Conservation (phyloP, 129 eudicot species). For the Oenanthe sinensis region DNA sequence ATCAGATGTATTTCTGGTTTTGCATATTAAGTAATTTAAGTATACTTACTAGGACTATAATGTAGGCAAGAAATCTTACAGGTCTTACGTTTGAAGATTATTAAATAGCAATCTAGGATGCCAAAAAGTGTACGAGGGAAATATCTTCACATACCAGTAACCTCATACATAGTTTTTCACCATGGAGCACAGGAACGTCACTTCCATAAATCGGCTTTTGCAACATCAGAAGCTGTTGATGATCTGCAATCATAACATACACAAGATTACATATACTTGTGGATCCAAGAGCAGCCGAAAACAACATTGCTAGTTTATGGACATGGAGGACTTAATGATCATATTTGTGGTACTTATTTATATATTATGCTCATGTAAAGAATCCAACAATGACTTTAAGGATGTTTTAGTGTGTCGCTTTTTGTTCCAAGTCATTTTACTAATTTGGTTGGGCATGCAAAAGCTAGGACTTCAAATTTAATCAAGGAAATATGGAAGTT, state of each 20-base stretch:
- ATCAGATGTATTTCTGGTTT: neutral
- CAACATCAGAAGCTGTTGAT: constrained; percentile 65
- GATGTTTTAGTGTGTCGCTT: neutral
- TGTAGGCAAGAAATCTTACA: neutral
- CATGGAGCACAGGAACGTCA: constrained; percentile 61
- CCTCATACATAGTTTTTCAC: constrained; percentile 53
- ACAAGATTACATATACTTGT: neutral
- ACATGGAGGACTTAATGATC: no score
- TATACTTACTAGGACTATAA: neutral
- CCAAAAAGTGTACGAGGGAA: neutral
- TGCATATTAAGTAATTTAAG: neutral
- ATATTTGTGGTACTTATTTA: neutral
- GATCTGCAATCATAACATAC: constrained; percentile 38
- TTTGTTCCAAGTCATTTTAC: neutral
- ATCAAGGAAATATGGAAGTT: neutral
- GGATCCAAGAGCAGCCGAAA: no score
- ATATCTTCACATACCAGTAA: constrained; percentile 40
- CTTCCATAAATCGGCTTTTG: constrained; percentile 63
- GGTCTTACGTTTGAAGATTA: neutral
- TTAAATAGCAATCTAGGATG: no score
- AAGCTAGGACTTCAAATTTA: neutral
- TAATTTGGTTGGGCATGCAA: neutral
- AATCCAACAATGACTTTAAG: neutral
- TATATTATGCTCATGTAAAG: neutral
- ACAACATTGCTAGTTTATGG: no score